phyloP scores from a whole-genome alignment of 83 land plant genomes.

The Thuja plicata region DNA sequence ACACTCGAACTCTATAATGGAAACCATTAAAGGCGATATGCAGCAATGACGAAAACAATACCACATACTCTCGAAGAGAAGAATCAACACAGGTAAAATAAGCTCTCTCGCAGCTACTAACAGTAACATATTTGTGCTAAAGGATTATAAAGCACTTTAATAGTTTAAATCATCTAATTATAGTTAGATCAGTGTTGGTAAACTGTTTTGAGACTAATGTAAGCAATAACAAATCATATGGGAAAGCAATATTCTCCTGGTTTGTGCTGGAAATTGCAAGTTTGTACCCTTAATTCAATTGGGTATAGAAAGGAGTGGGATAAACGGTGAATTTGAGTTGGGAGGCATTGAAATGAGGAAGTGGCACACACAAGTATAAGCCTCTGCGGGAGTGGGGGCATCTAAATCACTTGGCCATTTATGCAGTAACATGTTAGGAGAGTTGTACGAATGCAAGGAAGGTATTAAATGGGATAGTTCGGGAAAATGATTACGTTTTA shows the following conservation, averaged over 20 bases:
- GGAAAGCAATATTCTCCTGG: not conserved
- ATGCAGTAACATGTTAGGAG: not conserved
- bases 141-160: not conserved
- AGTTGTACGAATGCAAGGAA: not conserved
- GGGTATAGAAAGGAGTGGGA: not conserved
- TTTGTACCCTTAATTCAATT: not conserved
- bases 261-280: not conserved
- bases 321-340: not conserved
- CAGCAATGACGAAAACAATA: no score
- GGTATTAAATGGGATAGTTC: not conserved
- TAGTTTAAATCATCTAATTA: not conserved
- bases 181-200: not conserved
- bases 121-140: no score
- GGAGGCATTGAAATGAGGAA: not conserved
- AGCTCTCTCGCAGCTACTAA: no score
- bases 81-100: no score
- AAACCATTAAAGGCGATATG: no score
- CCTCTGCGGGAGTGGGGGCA: not conserved
- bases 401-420: not conserved
- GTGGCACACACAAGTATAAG: not conserved
- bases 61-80: no score
- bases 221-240: not conserved
- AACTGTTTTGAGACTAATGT: not conserved
- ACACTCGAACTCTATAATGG: no score
- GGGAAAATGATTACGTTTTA: not conserved